Evolutionary conservation across 768 basidiomycete species (phyloP).

Genomic region (Mycena sanguinolenta): DNA sequence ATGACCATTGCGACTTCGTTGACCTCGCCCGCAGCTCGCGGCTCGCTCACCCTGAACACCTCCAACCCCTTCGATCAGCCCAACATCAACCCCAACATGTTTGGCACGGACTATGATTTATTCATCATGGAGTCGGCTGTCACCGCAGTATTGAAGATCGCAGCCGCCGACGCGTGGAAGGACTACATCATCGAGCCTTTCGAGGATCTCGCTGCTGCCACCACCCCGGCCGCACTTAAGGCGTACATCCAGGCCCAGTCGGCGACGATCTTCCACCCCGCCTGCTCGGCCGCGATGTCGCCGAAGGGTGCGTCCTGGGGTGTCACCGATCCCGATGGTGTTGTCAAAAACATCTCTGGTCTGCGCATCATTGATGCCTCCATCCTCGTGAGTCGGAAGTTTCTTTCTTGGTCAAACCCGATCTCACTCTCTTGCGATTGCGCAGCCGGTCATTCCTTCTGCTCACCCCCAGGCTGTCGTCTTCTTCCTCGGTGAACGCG

Average conservation of each 20-base stretch:
- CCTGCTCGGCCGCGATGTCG: conserved; percentile 48
- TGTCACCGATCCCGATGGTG: conserved; percentile 51
- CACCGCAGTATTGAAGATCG: conserved; percentile 42
- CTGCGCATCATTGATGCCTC: conserved; percentile 56
- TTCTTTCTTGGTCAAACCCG: too few species aligned
- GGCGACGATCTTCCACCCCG: conserved; percentile 42
- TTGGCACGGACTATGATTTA: conserved; percentile 41
- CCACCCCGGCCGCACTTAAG: conserved; percentile 37
- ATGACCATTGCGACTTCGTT: conserved; percentile 15
- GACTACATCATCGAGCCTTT: conserved; percentile 41
- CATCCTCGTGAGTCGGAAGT: conserved; percentile 36
- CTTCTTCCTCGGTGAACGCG: too few species aligned
- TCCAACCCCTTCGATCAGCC: conserved; percentile 43
- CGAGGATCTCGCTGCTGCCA: conserved; percentile 28
- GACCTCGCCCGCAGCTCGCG: conserved; percentile 33
- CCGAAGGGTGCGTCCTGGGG: conserved; percentile 41
- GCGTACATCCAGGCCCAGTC: conserved; percentile 39
- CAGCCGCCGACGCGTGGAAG: conserved; percentile 44
- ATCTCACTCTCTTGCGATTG: too few species aligned
- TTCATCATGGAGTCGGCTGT: conserved; percentile 45
- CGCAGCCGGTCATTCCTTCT: too few species aligned
- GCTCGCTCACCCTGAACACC: conserved; percentile 43
- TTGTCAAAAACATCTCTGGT: conserved; percentile 48
- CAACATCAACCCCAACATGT: conserved; percentile 43
- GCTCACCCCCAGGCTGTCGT: too few species aligned